Conservation (phyloP, 108 stramenopile genomes). For the Craspedostauros australis region DNA sequence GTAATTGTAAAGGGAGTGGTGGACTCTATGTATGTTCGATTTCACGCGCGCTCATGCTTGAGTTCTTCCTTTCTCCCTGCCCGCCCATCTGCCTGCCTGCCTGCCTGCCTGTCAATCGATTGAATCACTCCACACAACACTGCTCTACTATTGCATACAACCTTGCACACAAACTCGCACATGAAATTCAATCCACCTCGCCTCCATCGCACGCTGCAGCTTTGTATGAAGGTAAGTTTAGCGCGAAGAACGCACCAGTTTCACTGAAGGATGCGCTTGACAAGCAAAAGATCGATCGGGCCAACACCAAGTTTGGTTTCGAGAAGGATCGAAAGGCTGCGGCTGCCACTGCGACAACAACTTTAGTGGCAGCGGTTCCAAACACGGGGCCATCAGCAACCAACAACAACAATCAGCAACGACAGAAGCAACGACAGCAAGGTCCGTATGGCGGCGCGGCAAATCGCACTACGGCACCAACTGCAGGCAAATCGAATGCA, state of each 20-base stretch:
- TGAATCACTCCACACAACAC: no score
- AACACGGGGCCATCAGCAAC: not conserved
- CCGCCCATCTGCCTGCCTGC: no score
- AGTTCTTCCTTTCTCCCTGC: no score
- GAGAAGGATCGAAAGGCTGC: slow-evolving; percentile 22
- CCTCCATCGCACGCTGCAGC: slow-evolving; percentile 11
- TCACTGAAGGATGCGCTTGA: slow-evolving; percentile 67
- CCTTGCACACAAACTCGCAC: not conserved
- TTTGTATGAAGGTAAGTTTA: slow-evolving; percentile 62
- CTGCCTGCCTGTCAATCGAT: no score
- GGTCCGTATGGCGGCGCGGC: not conserved
- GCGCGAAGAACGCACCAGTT: slow-evolving; percentile 56
- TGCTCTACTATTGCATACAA: not conserved
- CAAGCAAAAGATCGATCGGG: slow-evolving; percentile 55
- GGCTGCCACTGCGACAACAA: not conserved
- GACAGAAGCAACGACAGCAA: not conserved
- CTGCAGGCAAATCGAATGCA: no score
- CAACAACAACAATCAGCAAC: not conserved
- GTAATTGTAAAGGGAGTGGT: no score
- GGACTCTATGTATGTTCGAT: no score
- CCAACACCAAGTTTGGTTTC: slow-evolving; percentile 55
- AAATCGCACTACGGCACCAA: no score
- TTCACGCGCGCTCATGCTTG: no score
- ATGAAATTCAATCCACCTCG: no score
- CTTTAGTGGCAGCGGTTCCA: not conserved